Evolutionary conservation across 2,329 filamentous ascomycete species (phyloP).

Genomic region (Xylaria sp.): DNA sequence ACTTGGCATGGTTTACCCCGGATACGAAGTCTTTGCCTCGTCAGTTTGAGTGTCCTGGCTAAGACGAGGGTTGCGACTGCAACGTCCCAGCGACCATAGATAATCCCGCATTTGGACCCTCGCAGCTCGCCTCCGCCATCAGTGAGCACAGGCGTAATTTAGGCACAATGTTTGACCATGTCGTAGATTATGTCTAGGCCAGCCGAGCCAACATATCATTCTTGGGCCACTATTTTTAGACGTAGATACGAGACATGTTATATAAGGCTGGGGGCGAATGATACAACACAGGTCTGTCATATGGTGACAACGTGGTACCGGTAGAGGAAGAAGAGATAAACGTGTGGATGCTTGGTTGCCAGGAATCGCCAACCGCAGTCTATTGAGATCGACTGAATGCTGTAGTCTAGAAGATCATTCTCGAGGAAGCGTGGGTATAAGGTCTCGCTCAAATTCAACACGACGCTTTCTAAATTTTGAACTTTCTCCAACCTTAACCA

Average conservation of each 20-base stretch:
- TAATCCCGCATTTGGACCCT: not conserved
- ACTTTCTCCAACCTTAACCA: not conserved
- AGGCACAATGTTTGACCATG: constrained; percentile 2
- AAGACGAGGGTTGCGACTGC: constrained; percentile 4
- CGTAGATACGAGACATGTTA: not conserved
- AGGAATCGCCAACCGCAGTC: not conserved
- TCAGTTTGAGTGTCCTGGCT: not conserved
- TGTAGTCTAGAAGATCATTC: not conserved
- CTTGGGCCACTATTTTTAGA: not conserved
- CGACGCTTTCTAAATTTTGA: not conserved
- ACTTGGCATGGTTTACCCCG: not conserved
- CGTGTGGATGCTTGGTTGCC: not conserved
- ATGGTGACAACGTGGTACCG: not conserved
- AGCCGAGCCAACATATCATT: not conserved
- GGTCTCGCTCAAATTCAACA: constrained; percentile 14
- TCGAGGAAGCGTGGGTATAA: constrained; percentile 16
- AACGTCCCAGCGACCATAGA: not conserved
- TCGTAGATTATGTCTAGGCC: not conserved
- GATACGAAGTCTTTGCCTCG: constrained; percentile 5
- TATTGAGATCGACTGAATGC: not conserved
- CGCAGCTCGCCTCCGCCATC: not conserved
- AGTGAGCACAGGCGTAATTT: not conserved
- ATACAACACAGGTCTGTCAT: not conserved
- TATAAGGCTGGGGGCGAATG: not conserved
- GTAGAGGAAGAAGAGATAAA: too few species aligned